Evolutionary conservation across 1,139 yeast species (phyloP), one percentile per base, ranked within the genome.

Genomic region (Candida tetrigidarum): DNA sequence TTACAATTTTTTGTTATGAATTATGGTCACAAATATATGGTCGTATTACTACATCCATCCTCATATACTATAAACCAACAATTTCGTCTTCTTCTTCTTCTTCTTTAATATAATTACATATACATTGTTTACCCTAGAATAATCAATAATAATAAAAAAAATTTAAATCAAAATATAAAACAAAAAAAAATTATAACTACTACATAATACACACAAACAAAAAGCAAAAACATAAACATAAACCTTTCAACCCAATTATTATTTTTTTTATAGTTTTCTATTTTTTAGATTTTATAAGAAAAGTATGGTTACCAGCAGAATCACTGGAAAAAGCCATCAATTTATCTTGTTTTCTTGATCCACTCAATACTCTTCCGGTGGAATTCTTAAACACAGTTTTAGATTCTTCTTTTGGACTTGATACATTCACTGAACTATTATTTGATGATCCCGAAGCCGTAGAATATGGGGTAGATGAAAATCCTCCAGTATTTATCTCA

Each of bases 241-340:
- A 15, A 32, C 12, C 37, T 33, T 42, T 26, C n/a, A 14, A 27
- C 12, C 7, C 23, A 23, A 23, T 27, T 26, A 14, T 15, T 25
- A 19, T 23, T 22, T 22, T 22, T 22, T 22, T 22, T 25, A 16
- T 33, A 33, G 18, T 32, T 9, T 48, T 65, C 66, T 56, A 63
- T 48, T 65, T 66, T 56, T 71, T 73, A 20, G 62, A 53, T 49
- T 71, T 72, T 46, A 72, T 69, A 44, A 62, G 67, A 55, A 74
- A 74, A 14, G 71, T 63, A 52, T 67, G 74, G 48, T 66, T 69
- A 6, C 76, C 76, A 23, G 75, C 62, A 15, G 71, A 74, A 56
- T 73, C 78, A 56, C 62, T 72, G 29, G 72, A 63, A 54, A 70
- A 74, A 16, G 78, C 76, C 62, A 74, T 54, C 63, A 74, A 59